phyloP scores from a whole-genome alignment of 1,139 yeast genomes.

The Candida sojae region DNA sequence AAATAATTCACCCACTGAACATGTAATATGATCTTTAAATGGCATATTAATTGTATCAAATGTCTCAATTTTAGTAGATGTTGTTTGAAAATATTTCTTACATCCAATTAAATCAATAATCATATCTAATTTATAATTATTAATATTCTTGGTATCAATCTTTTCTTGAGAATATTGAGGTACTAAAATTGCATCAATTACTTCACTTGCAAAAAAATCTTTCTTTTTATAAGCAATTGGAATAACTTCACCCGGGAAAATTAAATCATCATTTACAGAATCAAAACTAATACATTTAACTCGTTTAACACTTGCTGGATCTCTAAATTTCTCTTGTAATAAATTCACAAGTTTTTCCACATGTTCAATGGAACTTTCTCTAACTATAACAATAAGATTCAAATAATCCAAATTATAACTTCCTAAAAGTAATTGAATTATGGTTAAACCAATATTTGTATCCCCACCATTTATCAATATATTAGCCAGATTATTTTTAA shows the following conservation, averaged over 20 bases:
- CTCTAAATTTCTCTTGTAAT: slow-evolving; percentile 22
- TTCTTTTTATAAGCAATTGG: slow-evolving; percentile 43
- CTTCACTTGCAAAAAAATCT: slow-evolving; percentile 41
- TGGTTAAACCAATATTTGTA: slow-evolving; percentile 39
- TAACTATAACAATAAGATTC: slow-evolving; percentile 35
- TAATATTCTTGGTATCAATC: slow-evolving; percentile 23
- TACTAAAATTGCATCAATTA: slow-evolving; percentile 35
- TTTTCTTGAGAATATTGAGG: slow-evolving; percentile 19
- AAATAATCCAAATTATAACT: slow-evolving; percentile 22
- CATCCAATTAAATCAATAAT: slow-evolving; percentile 46
- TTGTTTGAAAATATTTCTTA: slow-evolving; percentile 36
- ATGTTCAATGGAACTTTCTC: slow-evolving; percentile 23
- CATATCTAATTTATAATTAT: slow-evolving; percentile 35
- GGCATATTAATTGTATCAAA: slow-evolving; percentile 38
- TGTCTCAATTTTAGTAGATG: slow-evolving; percentile 27
- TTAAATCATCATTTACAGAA: slow-evolving; percentile 35
- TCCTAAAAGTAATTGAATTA: slow-evolving; percentile 35
- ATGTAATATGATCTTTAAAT: slow-evolving; percentile 22
- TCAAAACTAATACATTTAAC: slow-evolving; percentile 37
- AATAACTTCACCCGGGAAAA: slow-evolving; percentile 37
- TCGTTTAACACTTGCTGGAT: slow-evolving; percentile 22
- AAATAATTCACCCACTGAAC: slow-evolving; percentile 25
- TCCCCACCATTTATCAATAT: slow-evolving; percentile 49
- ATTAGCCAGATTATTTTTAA: slow-evolving; percentile 20
- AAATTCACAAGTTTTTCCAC: slow-evolving; percentile 26